These are phyloP conservation scores for Penicillium sp. DNA, from an alignment of 2,329 filamentous ascomycete species.

Conservation along the genomic window DNA sequence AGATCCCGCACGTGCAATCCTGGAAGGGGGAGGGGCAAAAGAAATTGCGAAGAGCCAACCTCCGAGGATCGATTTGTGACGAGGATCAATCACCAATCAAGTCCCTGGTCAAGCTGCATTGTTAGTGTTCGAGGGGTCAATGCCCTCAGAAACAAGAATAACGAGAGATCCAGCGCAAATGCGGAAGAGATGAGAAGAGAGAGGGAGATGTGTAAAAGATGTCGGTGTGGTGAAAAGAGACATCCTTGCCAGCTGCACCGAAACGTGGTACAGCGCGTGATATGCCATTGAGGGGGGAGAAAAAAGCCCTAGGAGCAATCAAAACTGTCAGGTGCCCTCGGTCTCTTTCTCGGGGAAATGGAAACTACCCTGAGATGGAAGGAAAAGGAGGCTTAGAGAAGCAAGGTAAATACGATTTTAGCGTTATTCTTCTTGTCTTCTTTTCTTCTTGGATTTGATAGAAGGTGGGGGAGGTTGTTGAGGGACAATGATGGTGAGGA, in stretches of 20 bases:
- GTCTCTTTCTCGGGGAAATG: too few relatives aligned
- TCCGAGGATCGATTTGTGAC: neutral
- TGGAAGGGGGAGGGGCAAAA: neutral
- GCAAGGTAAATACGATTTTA: neutral
- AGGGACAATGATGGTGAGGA: too few relatives aligned
- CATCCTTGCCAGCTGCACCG: slow-evolving; percentile 22
- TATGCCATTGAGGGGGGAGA: slow-evolving; percentile 9
- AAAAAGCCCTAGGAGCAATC: neutral
- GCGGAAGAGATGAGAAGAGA: too few relatives aligned
- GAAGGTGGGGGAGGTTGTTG: too few relatives aligned
- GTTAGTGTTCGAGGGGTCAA: slow-evolving; percentile 1
- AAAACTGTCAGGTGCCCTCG: neutral
- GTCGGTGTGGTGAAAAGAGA: slow-evolving; percentile 11
- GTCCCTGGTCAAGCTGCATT: slow-evolving; percentile 1
- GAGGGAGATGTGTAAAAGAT: neutral
- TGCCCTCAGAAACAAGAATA: neutral
- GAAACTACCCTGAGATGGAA: neutral
- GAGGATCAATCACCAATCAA: neutral
- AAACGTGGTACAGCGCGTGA: slow-evolving; percentile 27
- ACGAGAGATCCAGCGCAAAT: neutral
- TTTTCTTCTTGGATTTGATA: neutral
- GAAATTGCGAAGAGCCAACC: neutral
- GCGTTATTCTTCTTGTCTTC: too few relatives aligned
- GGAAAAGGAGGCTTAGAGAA: neutral
- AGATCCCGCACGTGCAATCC: slow-evolving; percentile 13